Evolutionary conservation across 2,329 filamentous ascomycete species (phyloP).

Genomic region (Tolypocladium album): DNA sequence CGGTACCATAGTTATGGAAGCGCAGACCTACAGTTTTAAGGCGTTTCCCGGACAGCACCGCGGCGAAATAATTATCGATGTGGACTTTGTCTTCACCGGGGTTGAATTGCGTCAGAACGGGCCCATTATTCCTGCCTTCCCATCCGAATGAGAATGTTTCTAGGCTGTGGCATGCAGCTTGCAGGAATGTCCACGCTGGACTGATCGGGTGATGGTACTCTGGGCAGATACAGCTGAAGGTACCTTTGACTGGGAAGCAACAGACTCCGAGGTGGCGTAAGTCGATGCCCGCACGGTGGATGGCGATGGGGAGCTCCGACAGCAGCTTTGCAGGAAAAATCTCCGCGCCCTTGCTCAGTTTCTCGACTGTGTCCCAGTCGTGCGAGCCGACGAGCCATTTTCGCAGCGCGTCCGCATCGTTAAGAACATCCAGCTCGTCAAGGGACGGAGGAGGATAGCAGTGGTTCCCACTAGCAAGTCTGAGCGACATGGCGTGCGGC

Average conservation of each 20-base stretch:
- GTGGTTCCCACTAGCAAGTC: not conserved
- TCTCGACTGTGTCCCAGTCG: not conserved
- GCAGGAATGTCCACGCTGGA: not conserved
- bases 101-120: not conserved
- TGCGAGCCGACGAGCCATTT: not conserved
- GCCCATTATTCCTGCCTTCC: not conserved
- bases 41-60: not conserved
- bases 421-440: not conserved
- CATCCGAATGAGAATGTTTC: not conserved
- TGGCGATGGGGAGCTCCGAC: not conserved
- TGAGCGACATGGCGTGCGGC: not conserved
- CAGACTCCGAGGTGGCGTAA: not conserved
- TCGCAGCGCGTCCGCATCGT: not conserved
- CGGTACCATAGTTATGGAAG: not conserved
- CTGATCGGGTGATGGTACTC: not conserved
- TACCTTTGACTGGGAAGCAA: not conserved
- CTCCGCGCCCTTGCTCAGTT: not conserved
- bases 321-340: not conserved
- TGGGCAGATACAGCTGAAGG: not conserved
- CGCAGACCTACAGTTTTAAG: not conserved
- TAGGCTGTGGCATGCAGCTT: not conserved
- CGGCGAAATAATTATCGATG: not conserved
- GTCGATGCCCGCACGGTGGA: not conserved
- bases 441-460: not conserved
- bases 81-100: not conserved